Evolutionary conservation across 169 alveolate genomes (phyloP).

Genomic region (Plasmodium knowlesi): DNA sequence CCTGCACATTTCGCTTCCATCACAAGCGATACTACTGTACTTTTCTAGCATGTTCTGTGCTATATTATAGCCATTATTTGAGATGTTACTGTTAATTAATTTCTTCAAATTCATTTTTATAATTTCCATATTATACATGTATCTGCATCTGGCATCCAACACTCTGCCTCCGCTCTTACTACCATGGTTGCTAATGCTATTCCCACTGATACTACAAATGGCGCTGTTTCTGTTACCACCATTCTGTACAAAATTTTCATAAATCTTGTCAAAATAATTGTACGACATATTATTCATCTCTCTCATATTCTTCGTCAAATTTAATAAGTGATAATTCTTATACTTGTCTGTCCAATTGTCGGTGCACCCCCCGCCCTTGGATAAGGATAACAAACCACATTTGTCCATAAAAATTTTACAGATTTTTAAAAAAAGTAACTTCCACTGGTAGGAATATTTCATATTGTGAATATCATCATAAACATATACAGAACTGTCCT

Average conservation of each 20-base stretch:
- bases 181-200: not conserved
- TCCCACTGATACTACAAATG: not conserved
- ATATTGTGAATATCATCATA: constrained; percentile 47
- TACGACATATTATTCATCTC: constrained; percentile 33
- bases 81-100: constrained; percentile 25
- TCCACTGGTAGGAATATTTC: constrained; percentile 34
- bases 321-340: not conserved
- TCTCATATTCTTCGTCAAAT: constrained; percentile 12
- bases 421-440: constrained; percentile 45
- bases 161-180: constrained; percentile 4
- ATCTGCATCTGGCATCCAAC: not conserved
- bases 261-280: constrained; percentile 56
- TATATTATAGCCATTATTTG: not conserved
- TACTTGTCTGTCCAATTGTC: not conserved
- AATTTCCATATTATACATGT: constrained; percentile 46
- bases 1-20: constrained; percentile 10
- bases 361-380: not conserved
- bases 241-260: constrained; percentile 4
- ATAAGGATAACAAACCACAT: not conserved
- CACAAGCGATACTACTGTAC: constrained; percentile 18
- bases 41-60: constrained; percentile 34
- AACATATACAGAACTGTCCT: not conserved
- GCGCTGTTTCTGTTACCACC: not conserved
- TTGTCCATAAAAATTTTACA: constrained; percentile 5
- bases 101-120: constrained; percentile 65